Percentiles rank a stretch among this genome's conserved stretches.
phyloP scores from a whole-genome alignment of 495 filamentous ascomycete genomes.

The Talaromyces borbonicus region DNA sequence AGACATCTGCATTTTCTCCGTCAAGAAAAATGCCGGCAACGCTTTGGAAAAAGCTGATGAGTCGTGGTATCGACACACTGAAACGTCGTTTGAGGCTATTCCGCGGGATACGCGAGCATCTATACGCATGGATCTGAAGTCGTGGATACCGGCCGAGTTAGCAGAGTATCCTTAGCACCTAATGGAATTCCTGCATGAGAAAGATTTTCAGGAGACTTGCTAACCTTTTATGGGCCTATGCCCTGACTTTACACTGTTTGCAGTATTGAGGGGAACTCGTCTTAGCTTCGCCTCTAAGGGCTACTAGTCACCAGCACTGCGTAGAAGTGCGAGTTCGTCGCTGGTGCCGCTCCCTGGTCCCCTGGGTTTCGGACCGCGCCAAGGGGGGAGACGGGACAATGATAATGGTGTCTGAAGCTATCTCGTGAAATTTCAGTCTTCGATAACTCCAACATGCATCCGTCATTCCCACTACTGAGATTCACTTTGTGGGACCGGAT shows the following conservation, averaged over 20 bases:
- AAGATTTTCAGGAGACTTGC: background rate
- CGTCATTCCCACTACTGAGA: background rate
- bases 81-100: constrained; percentile 5
- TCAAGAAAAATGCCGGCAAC: background rate
- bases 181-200: background rate
- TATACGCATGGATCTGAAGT: background rate
- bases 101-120: background rate
- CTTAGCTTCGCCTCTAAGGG: constrained; percentile 18
- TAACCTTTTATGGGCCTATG: background rate
- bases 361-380: background rate
- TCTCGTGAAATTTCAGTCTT: constrained; percentile 1
- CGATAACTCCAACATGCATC: background rate
- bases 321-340: constrained; percentile 27
- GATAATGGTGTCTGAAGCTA: background rate
- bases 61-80: constrained; percentile 5
- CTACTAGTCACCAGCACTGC: constrained; percentile 28
- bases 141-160: background rate
- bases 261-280: constrained; percentile 10
- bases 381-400: background rate
- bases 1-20: background rate
- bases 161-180: background rate
- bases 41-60: constrained; percentile 4
- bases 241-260: background rate
- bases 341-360: constrained; percentile 16
- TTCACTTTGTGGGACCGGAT: constrained; percentile 1